These are phyloP conservation scores for Fusarium veterinarium DNA, from an alignment of 2,329 filamentous ascomycete genomes.

Conservation along the genomic window DNA sequence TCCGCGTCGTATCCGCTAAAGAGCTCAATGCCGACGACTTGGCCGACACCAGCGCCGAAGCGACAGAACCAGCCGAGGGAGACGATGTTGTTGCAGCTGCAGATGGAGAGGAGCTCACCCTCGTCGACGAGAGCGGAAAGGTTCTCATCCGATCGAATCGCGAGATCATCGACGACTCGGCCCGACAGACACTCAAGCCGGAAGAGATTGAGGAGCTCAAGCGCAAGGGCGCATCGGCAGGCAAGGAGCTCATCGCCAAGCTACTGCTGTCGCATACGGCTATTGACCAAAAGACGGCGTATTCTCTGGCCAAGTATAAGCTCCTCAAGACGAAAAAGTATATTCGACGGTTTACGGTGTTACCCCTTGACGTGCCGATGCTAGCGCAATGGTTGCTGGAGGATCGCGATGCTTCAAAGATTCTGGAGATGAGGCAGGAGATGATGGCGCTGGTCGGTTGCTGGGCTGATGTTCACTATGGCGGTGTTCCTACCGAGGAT, in stretches of 20 bases:
- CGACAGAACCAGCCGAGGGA: slow-evolving; percentile 57
- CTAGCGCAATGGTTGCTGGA: slow-evolving; percentile 82
- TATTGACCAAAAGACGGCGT: slow-evolving; percentile 93
- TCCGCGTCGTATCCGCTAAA: slow-evolving; percentile 82
- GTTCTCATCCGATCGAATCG: slow-evolving; percentile 66
- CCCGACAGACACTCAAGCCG: slow-evolving; percentile 80
- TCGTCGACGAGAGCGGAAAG: slow-evolving; percentile 56
- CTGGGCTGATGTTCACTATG: slow-evolving; percentile 89
- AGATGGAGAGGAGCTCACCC: slow-evolving; percentile 57
- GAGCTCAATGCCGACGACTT: slow-evolving; percentile 88
- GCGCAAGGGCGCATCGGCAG: slow-evolving; percentile 79
- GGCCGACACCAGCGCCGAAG: slow-evolving; percentile 54
- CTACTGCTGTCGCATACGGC: slow-evolving; percentile 89
- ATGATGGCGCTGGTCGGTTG: slow-evolving; percentile 83
- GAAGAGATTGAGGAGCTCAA: slow-evolving; percentile 81
- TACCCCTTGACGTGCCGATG: slow-evolving; percentile 83
- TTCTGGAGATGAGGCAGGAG: slow-evolving; percentile 89
- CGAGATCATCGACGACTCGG: slow-evolving; percentile 69
- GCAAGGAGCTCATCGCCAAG: slow-evolving; percentile 92
- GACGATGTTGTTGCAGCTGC: slow-evolving; percentile 53
- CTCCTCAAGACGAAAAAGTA: slow-evolving; percentile 95
- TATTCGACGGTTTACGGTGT: slow-evolving; percentile 83
- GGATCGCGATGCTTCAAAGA: slow-evolving; percentile 82
- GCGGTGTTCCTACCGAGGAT: slow-evolving; percentile 46
- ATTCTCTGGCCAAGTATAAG: slow-evolving; percentile 95